These are phyloP conservation scores for Beauveria sp. DNA, from an alignment of 2,329 filamentous ascomycete species.

Conservation along the genomic window DNA sequence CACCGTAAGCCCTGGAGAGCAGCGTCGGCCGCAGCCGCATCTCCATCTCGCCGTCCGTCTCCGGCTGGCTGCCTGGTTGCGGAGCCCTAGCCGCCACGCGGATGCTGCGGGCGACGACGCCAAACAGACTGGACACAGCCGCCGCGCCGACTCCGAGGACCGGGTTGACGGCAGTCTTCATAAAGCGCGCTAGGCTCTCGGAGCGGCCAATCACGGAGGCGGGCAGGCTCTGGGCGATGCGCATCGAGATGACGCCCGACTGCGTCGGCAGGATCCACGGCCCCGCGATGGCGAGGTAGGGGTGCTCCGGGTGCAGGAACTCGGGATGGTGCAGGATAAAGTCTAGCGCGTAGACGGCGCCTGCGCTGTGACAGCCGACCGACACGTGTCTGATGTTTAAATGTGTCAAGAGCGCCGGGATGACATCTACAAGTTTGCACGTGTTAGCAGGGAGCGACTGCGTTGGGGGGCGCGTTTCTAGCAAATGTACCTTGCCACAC, in stretches of 20 bases:
- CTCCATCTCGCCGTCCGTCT: constrained; percentile 16
- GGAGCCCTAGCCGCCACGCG: not conserved
- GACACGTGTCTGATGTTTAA: constrained; percentile 24
- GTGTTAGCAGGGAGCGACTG: not conserved
- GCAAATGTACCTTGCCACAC: constrained; percentile 21
- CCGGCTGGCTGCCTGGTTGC: not conserved
- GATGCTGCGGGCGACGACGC: not conserved
- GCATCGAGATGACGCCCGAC: constrained; percentile 17
- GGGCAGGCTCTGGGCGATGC: constrained; percentile 18
- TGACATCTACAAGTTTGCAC: constrained; percentile 16
- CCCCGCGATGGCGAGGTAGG: constrained; percentile 22
- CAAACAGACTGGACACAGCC: constrained; percentile 1
- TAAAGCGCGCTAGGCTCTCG: constrained; percentile 17
- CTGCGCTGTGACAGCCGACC: constrained; percentile 23
- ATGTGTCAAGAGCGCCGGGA: constrained; percentile 25
- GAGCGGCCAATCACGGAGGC: constrained; percentile 14
- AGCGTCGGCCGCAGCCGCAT: constrained; percentile 15
- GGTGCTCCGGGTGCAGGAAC: constrained; percentile 18
- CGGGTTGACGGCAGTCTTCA: constrained; percentile 17
- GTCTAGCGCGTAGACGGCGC: constrained; percentile 24
- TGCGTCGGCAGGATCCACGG: constrained; percentile 25
- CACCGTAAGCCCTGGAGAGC: constrained; percentile 15
- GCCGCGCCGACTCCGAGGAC: constrained; percentile 11
- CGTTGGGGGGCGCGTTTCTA: not conserved
- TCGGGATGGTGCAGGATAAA: constrained; percentile 22